Conservation (phyloP, 139 green algal genomes). For the Volvox africanus region DNA sequence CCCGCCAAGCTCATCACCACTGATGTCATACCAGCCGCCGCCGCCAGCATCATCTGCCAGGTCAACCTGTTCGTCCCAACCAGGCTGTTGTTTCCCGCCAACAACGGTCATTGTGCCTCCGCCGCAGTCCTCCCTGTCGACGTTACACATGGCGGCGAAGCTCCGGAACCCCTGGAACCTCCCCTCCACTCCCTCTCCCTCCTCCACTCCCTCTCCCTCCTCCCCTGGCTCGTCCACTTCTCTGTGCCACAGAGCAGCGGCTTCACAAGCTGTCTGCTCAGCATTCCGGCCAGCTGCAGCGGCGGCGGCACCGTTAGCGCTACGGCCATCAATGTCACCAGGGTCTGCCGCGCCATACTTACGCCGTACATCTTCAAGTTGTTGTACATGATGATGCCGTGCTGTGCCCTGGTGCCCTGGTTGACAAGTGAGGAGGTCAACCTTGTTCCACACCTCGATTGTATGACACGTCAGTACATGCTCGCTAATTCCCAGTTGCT, state of each 20-base stretch:
- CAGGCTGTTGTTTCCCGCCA: too few relatives aligned
- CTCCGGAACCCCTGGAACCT: background rate
- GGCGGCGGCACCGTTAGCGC: too few relatives aligned
- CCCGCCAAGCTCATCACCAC: too few relatives aligned
- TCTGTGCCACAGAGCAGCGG: background rate
- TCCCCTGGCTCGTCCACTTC: background rate
- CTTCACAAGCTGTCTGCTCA: background rate
- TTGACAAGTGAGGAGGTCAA: constrained; percentile 1
- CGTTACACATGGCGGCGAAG: background rate
- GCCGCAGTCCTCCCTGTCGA: background rate
- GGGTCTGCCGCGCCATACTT: too few relatives aligned
- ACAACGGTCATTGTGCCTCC: too few relatives aligned
- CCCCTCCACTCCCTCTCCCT: background rate
- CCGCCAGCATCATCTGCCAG: background rate
- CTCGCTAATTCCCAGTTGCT: constrained; percentile 31
- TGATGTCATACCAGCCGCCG: background rate
- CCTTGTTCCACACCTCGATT: constrained; percentile 57
- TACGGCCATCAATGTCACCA: too few relatives aligned
- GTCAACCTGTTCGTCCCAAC: too few relatives aligned
- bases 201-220: background rate
- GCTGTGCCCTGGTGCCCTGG: too few relatives aligned
- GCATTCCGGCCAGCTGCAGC: too few relatives aligned
- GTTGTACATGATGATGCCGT: too few relatives aligned
- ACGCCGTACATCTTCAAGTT: too few relatives aligned
- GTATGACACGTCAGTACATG: constrained; percentile 2